Base-by-base conservation (phyloP, 768 basidiomycete genomes). In the Rhizopogon salebrosus region DNA sequence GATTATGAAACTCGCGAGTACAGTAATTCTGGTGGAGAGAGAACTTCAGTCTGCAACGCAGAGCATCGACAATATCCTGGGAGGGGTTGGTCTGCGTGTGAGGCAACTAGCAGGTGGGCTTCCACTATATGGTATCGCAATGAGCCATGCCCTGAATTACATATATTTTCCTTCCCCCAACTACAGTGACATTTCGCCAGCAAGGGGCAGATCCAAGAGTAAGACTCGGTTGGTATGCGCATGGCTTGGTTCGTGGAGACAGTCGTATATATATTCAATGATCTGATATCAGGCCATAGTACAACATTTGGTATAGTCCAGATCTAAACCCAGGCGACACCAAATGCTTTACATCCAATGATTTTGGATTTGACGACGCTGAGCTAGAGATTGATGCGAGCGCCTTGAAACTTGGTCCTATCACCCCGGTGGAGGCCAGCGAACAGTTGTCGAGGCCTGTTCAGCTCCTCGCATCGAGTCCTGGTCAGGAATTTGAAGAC, bases 1-100 rank as follows among this genome's bases (percentile, higher is more conserved):
- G 37, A 65, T 70, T 23, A 57, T 75, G 34, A 60, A 62, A 20
- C 50, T 69, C 5, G 63, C 62, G 6, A 56, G 57, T 22, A 65
- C 37, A 10, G 57, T 57, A 2, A 50, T 69, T 3, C 37, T 72
- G 0, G 57, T 70, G n/a, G 55, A 58, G 7, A 59, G 64, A 45
- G 67, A 71, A 29, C 48, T 71, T 9, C 29, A 31, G 4, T 31
- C 2, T 31, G 43, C 43, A 16, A 20, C 29, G 14, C 43, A 31
- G 16, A 45, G 29, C 2, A 31, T 45, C 20, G 7, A 0, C 2
- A 31, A 45, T 45, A 45, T 45, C 0, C 2, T 45, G 18, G 43
- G 9, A 22, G 43, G 7, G 13, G 29, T 45, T 4, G 3, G 2
- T 31, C 20, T 45, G 20, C 43, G 29, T 1, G 43, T 45, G 7